Conservation (phyloP, 2,329 filamentous ascomycete genomes). For the Colletotrichum graminicola region DNA sequence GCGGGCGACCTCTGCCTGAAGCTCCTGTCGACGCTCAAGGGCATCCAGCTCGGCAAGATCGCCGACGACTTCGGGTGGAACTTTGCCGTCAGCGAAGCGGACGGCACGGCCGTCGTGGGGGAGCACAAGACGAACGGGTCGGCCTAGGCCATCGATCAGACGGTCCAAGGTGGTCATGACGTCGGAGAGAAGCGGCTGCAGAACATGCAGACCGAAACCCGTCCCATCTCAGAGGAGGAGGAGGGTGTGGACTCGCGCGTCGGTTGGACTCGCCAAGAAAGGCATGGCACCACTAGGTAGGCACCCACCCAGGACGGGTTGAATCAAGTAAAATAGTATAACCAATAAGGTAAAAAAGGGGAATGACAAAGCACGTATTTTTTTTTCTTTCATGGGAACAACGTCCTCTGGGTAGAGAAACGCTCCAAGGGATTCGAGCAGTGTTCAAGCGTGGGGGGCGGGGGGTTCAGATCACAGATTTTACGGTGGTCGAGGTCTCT, state of each 20-base stretch:
- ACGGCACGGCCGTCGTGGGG: conserved; percentile 56
- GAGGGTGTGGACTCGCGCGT: not conserved
- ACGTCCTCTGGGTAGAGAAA: not conserved
- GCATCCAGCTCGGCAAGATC: conserved; percentile 85
- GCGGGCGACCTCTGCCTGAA: conserved; percentile 80
- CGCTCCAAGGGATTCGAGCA: not conserved
- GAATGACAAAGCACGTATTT: conserved; percentile 2
- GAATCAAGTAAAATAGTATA: conserved; percentile 15
- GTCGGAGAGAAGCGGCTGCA: not conserved
- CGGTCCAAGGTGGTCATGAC: conserved; percentile 45
- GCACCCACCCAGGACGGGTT: not conserved
- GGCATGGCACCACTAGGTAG: not conserved
- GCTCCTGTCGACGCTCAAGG: conserved; percentile 82
- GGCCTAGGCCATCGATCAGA: conserved; percentile 50
- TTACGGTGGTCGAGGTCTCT: not conserved
- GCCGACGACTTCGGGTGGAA: conserved; percentile 84
- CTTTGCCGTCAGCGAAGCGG: conserved; percentile 58
- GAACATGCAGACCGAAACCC: not conserved
- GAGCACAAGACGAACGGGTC: conserved; percentile 44
- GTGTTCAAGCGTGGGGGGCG: not conserved
- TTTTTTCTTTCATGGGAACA: not conserved
- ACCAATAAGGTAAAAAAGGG: conserved; percentile 10
- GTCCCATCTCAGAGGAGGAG: not conserved
- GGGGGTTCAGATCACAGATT: not conserved
- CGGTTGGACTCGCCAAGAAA: not conserved